Base-by-base conservation (phyloP, 768 basidiomycete species). In the Rhizopogon roseolus region DNA sequence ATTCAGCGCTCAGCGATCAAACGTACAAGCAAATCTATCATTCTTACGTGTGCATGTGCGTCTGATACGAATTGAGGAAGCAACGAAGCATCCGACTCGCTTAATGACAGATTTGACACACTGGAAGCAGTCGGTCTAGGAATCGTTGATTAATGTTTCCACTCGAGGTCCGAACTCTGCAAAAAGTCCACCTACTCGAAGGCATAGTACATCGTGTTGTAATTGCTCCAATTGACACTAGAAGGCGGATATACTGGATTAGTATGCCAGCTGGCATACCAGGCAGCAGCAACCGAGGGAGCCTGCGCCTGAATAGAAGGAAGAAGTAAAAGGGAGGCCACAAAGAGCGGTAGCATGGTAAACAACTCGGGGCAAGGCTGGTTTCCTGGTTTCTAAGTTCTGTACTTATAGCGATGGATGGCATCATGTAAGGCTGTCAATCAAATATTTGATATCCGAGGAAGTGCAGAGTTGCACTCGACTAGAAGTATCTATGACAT, bases 161-260 rank as follows among this genome's bases (percentile, higher is more conserved):
- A 17, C 11, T 38, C 22, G 6, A 14, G 2, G 29, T 7, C 10
- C 3, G 22, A 22, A 22, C 29, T 32, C 29, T 7, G 29, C 9
- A 34, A 6, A 36, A 32, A 19, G 27, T 22, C 16, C 13, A 54
- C 50, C 71, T 59, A 85, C 84, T 76, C 84, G 57, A 86, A 85
- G 41, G 83, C 76, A 66, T 83, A 86, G 27, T 73, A 77, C 67
- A 85, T 61, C 46, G 79, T 72, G 6, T 74, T 80, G 57, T 81
- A 80, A 57, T 79, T 80, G 9, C 67, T 67, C 79, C 78, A 81
- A 53, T 70, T 73, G n/a, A 81, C 66, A 14, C 69, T 58, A 4
- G 71, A 66, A 22, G 78, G 65, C 9, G 78, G 73, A 58, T 75
- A 74, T 54, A 74, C 72, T 74, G 39, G 8, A 9, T 34, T 46